Evolutionary conservation across 768 basidiomycete species (phyloP).

Genomic region (Termitomyces sp.): DNA sequence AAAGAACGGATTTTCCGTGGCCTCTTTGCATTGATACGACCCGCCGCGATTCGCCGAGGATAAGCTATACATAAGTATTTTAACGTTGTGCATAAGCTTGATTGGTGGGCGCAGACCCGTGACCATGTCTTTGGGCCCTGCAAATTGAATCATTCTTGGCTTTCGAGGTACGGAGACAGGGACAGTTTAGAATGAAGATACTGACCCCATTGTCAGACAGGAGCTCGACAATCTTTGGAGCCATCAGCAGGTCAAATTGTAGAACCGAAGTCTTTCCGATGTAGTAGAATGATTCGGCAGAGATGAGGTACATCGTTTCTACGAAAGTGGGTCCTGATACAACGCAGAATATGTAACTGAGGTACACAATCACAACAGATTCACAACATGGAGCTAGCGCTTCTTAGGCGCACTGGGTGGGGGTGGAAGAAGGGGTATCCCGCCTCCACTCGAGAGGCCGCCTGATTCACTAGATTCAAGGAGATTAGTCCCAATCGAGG

Average conservation of each 20-base stretch:
- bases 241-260: not conserved
- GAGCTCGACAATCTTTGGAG: not conserved
- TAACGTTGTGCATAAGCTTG: too few species aligned
- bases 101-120: not conserved
- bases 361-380: not conserved
- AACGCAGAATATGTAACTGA: not conserved
- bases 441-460: slow-evolving; percentile 26
- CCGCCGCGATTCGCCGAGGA: too few species aligned
- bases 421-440: slow-evolving; percentile 75
- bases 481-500: slow-evolving; percentile 27
- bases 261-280: slow-evolving; percentile 8
- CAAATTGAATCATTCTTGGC: not conserved
- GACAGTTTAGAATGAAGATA: not conserved
- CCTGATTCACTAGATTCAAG: slow-evolving; percentile 27
- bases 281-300: not conserved
- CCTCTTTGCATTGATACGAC: not conserved
- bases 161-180: not conserved
- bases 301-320: not conserved
- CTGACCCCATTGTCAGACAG: not conserved
- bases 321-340: not conserved
- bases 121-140: not conserved
- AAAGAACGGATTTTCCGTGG: not conserved
- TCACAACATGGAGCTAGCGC: slow-evolving; percentile 15
- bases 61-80: too few species aligned
- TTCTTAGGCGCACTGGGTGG: slow-evolving; percentile 63